These are phyloP conservation scores for Stenogyne calaminthoides DNA, from an alignment of 305 asterid genomes.

Conservation along the genomic window DNA sequence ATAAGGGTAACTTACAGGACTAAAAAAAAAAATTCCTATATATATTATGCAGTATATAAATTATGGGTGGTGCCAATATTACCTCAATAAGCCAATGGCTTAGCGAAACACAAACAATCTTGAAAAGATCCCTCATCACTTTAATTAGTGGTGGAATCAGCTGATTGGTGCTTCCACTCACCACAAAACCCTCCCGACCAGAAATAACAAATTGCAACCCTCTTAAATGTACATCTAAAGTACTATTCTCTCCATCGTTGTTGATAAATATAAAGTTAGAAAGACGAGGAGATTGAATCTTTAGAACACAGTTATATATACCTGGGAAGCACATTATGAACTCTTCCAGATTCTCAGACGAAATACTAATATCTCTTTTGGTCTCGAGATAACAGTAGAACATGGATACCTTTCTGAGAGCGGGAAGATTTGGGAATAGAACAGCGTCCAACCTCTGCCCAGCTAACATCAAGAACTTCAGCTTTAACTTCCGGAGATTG, in stretches of 20 bases:
- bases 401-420: conserved; percentile 28
- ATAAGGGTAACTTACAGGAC: no score
- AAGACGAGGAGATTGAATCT: conserved; percentile 11
- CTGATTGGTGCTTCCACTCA: neutral
- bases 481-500: conserved; percentile 17
- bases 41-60: neutral
- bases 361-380: neutral
- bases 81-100: conserved; percentile 28
- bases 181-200: neutral
- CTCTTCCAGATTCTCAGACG: neutral
- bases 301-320: conserved; percentile 14
- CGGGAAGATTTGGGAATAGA: conserved; percentile 13
- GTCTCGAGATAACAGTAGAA: neutral
- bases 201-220: conserved; percentile 5
- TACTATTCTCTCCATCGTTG: neutral
- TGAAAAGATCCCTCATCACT: conserved; percentile 25
- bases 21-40: no score
- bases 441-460: neutral
- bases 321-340: conserved; percentile 10
- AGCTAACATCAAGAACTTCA: neutral
- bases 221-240: neutral
- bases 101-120: neutral
- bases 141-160: conserved; percentile 9
- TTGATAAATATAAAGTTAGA: conserved; percentile 9
- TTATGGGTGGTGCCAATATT: neutral